A percentile compares a stretch with the other conserved stretches of the same genome.
These are phyloP conservation scores for Saccharomycopsis sp. DNA, from an alignment of 805 yeast species.

Conservation along the genomic window DNA sequence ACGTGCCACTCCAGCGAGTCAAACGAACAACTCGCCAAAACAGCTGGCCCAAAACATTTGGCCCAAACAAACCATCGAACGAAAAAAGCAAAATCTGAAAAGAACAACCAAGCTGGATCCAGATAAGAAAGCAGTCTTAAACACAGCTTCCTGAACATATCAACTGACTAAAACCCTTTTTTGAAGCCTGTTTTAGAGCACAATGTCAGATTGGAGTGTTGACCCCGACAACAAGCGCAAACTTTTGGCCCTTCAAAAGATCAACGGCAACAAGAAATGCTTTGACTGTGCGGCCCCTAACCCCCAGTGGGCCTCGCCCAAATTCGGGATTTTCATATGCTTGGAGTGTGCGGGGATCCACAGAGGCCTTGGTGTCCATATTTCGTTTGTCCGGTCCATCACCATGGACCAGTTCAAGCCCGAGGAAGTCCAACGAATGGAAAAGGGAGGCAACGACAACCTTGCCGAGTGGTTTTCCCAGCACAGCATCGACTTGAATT, in stretches of 20 bases:
- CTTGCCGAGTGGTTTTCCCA: slow-evolving; percentile 61
- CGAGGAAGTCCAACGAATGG: slow-evolving; percentile 87
- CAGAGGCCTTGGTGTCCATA: slow-evolving; percentile 92
- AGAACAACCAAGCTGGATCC: not conserved
- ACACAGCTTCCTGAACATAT: no score
- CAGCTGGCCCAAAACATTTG: no score
- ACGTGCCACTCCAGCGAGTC: no score
- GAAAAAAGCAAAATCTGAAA: not conserved
- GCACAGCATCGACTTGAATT: slow-evolving; percentile 54
- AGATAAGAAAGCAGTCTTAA: no score
- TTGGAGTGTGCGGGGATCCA: slow-evolving; percentile 97
- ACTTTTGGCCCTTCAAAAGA: slow-evolving; percentile 67
- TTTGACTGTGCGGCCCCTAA: slow-evolving; percentile 93
- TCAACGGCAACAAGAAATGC: slow-evolving; percentile 79
- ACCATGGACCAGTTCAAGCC: slow-evolving; percentile 98
- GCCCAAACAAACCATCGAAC: no score
- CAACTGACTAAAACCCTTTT: no score
- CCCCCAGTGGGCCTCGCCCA: slow-evolving; percentile 99
- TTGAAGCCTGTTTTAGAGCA: no score
- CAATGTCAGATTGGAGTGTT: slow-evolving; percentile 65
- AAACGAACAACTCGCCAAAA: not conserved
- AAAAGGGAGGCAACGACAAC: slow-evolving; percentile 82
- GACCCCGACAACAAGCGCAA: slow-evolving; percentile 90
- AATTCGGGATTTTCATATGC: slow-evolving; percentile 94
- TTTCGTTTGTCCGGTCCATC: slow-evolving; percentile 91